phyloP scores from a whole-genome alignment of 257 asterid genomes.

The Haberlea rhodopensis region DNA sequence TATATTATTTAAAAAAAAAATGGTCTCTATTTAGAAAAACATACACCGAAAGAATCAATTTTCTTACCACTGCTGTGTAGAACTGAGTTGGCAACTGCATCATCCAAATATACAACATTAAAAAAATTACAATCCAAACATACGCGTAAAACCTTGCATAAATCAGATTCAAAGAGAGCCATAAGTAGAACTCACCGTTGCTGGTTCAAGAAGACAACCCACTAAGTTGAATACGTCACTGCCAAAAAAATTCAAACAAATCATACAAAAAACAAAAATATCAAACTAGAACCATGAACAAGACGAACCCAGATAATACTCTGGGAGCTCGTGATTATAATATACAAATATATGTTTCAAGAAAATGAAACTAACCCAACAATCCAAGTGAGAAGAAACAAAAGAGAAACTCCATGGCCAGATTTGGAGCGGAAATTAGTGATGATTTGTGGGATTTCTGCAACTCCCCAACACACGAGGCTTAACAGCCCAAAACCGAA shows the following conservation, averaged over 20 bases:
- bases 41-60: neutral
- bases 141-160: neutral
- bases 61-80: constrained; percentile 82
- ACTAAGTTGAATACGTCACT: constrained; percentile 75
- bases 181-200: constrained; percentile 53
- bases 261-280: neutral
- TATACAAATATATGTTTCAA: neutral
- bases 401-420: constrained; percentile 76
- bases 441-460: constrained; percentile 92
- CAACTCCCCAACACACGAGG: constrained; percentile 76
- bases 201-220: constrained; percentile 94
- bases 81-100: constrained; percentile 90
- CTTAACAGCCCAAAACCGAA: constrained; percentile 76
- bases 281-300: neutral
- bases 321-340: neutral
- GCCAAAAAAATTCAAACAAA: constrained; percentile 25
- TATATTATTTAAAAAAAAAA: too few relatives aligned
- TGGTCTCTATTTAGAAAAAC: too few relatives aligned
- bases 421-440: constrained; percentile 77
- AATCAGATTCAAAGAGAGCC: neutral
- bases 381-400: constrained; percentile 81
- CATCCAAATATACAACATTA: constrained; percentile 1
- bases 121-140: neutral
- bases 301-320: neutral
- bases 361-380: constrained; percentile 46